Evolutionary conservation across 169 alveolate species (phyloP).

Genomic region (Plasmodium fragile): DNA sequence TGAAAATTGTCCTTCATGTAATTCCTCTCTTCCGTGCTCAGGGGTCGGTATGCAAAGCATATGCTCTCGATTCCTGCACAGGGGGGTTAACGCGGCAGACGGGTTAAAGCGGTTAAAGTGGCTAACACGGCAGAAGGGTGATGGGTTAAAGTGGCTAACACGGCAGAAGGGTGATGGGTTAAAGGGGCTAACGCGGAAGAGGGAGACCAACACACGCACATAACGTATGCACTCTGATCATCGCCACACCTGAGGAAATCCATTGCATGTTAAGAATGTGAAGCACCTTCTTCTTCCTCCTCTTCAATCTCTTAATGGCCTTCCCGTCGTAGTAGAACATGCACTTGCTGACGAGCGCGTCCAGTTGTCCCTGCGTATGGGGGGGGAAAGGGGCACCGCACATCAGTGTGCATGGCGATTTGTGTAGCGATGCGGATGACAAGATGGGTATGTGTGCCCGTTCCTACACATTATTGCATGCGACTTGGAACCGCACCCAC

Average conservation of each 20-base stretch:
- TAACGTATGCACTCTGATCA: background rate
- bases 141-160: too few relatives aligned
- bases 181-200: background rate
- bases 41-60: slow-evolving; percentile 62
- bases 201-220: background rate
- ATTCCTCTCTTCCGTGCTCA: slow-evolving; percentile 22
- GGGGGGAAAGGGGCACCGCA: background rate
- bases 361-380: slow-evolving; percentile 39
- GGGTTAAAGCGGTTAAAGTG: too few relatives aligned
- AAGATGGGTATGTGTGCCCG: background rate
- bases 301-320: slow-evolving; percentile 24
- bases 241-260: slow-evolving; percentile 49
- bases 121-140: too few relatives aligned
- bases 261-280: slow-evolving; percentile 53
- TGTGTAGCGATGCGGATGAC: background rate
- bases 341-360: slow-evolving; percentile 56
- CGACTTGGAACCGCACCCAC: slow-evolving; percentile 14
- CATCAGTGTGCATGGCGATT: background rate
- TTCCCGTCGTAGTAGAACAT: slow-evolving; percentile 66
- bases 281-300: slow-evolving; percentile 35
- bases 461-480: too few relatives aligned
- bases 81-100: background rate
- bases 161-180: too few relatives aligned
- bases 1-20: slow-evolving; percentile 22
- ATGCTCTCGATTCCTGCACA: slow-evolving; percentile 47